Evolutionary conservation across 2,329 filamentous ascomycete genomes (phyloP), one percentile per base, ranked within the genome.

Genomic region (Fusarium floridanum): DNA sequence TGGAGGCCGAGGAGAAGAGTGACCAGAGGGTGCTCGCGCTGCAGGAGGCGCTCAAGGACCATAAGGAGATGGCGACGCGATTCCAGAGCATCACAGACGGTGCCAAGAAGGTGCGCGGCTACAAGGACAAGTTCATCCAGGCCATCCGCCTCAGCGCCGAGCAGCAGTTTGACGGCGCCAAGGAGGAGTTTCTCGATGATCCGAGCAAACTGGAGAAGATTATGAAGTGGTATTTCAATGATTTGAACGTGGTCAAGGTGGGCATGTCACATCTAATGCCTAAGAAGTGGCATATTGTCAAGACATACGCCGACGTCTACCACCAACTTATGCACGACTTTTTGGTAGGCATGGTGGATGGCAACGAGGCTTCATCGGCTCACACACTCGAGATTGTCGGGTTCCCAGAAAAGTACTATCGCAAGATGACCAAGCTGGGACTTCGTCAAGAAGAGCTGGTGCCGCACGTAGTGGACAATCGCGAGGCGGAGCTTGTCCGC

Each of bases 141-240:
- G 92, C 93, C 43, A 95, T 98, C 80, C 90, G 92, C 78, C 86
- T 92, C 68, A 92, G 91, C 72, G 94, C 92, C 8, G 89, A 93
- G 79, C 89, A 89, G 53, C 93, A 96, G 79, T 95, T 98, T 77
- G 90, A 91, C 14, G 87, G 91, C 68, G 89, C 91, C 45, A 90
- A 91, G 68, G 90, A 93, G 64, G 89, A 91, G 56, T 98, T 99
- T 82, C 85, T 96, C 63, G 93, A 93, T 41, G 95, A 98, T 80
- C 94, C 97, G 0, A 89, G 92, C 60, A 91, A 90, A 78, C 87
- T 99, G 56, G 94, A 97, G 74, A 98, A 98, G 86, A 91, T 90
- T 75, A 91, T 98, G 84, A 94, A 94, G 80, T 99, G 97, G 97
- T 99, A 92, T 84, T 99, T 98, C 86, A 98, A 98, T 85, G 96